Evolutionary conservation across 345 rosid species (phyloP), one percentile per base, ranked within the genome.

Genomic region (Pseudoturritis turrita): DNA sequence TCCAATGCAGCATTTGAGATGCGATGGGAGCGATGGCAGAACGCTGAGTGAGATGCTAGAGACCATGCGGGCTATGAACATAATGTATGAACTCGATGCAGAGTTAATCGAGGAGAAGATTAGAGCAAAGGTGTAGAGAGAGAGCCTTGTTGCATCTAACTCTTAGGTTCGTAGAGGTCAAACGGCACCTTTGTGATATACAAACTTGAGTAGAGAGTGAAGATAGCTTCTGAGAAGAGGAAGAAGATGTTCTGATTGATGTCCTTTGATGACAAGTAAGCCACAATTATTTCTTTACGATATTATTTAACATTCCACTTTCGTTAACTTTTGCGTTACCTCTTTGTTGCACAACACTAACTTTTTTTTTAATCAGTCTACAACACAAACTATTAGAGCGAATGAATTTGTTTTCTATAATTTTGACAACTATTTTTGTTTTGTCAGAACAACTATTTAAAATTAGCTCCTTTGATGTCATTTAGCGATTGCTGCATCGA

Each of bases 1-100:
- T 44, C 49, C 49, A 44, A 44, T 44, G 21, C 2, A 15, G 7
- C 49, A 44, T 44, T 44, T 44, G 49, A 44, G 49, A 44, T 44
- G 4, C 49, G 49, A 44, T 15, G 49, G 7, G 21, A 7, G 4
- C 7, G 21, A 7, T 44, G 2, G 28, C 28, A 21, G 54, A 49
- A 49, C 15, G 29, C 29, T 22, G 54, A 2, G 26, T 89, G 96
- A 87, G 77, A 86, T 82, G 71, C 87, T 91, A 15, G 97, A 89
- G 78, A 91, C 87, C 55, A 91, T 87, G 94, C 87, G 86, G 62
- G 96, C 94, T 19, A 91, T 91, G 23, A 89, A 84, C 81, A 84
- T 94, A 74, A 87, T 89, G 87, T 91, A 80, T 59, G 83, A 81
- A 73, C 93, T 91, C 11, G 94, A 87, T 58, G 73, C 84, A 17